Evolutionary conservation across 169 alveolate genomes (phyloP), one percentile per base, ranked within the genome.

Genomic region (Cryptosporidium sp.): DNA sequence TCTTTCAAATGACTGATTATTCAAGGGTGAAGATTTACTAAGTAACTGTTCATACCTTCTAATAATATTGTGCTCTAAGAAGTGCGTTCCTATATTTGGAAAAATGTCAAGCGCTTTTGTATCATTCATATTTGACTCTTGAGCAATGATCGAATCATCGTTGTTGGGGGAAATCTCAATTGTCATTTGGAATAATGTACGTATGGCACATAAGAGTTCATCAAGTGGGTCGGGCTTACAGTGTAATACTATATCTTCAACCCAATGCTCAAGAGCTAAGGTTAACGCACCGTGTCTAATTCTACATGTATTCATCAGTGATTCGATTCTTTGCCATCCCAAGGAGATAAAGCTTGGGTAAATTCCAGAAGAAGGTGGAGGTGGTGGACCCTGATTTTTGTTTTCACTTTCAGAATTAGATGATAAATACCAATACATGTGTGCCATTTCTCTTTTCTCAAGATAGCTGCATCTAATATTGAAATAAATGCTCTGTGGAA

Each of bases 401-500:
- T 52, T 55, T 6, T 74, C 71, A 58, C 21, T 8, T 61, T 65
- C 89, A 37, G 69, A 29, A 39, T 48, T 48, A 45, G 80, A 80
- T 18, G 51, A 50, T 29, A 67, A 41, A 80, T 59, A 65, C 89
- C 89, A 80, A 29, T 41, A 80, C 68, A 80, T 48, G 29, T 67
- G 71, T 18, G 80, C 89, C 74, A 80, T 80, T 43, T 91, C 74
- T 35, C 86, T 69, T 75, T 86, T 93, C n/a, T 93, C 93, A 43
- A 93, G 86, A 84, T 93, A 93, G 21, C 84, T 94, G 33, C 93
- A 69, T n/a, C 95, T 31, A 35, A 93, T 71, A 31, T 93, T 62
- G 68, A 92, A 93, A 51, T 86, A 93, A 26, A 93, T 89, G 68
- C 93, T 93, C 70, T 93, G 95, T 6, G 95, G 95, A 41, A 85